A percentile compares a stretch with the other conserved stretches of the same genome.
phyloP scores from a whole-genome alignment of 2,329 filamentous ascomycete genomes.

The Xylariales sp. region DNA sequence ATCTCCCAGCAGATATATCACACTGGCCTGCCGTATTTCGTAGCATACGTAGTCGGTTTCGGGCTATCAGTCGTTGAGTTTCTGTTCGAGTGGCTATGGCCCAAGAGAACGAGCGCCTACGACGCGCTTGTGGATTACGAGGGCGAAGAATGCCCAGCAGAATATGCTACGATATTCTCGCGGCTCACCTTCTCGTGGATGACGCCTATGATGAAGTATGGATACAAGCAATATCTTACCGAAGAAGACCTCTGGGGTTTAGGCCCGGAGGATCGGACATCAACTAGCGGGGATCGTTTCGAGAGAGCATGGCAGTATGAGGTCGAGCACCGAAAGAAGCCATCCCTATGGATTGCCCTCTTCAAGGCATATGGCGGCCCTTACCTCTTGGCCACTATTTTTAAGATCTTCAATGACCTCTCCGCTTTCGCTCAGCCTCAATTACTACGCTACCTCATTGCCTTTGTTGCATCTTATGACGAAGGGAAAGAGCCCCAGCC shows the following conservation, averaged over 20 bases:
- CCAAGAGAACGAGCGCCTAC: conserved; percentile 66
- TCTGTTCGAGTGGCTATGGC: conserved; percentile 77
- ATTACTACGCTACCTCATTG: conserved; percentile 76
- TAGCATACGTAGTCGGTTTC: conserved; percentile 68
- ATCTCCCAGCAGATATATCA: conserved; percentile 71
- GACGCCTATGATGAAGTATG: conserved; percentile 95
- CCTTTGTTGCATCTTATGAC: conserved; percentile 75
- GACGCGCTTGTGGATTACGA: conserved; percentile 53
- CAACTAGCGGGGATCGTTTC: conserved; percentile 65
- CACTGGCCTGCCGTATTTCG: conserved; percentile 67
- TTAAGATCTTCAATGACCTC: conserved; percentile 85
- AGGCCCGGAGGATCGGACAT: conserved; percentile 73
- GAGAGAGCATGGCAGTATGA: conserved; percentile 74
- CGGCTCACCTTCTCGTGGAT: conserved; percentile 96
- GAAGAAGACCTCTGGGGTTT: conserved; percentile 96
- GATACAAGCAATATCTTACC: conserved; percentile 86
- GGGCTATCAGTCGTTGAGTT: conserved; percentile 70
- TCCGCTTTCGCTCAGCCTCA: conserved; percentile 90
- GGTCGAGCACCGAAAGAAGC: conserved; percentile 61
- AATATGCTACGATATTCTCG: conserved; percentile 93
- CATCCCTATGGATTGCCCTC: conserved; percentile 83
- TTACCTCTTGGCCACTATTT: conserved; percentile 75
- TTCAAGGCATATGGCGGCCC: conserved; percentile 81
- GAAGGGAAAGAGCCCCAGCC: conserved; percentile 62
- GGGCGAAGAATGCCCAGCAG: conserved; percentile 62